A percentile compares a stretch with the other conserved stretches of the same genome.
Conservation (phyloP, 169 alveolate genomes). For the Cryptosporidium felis region DNA sequence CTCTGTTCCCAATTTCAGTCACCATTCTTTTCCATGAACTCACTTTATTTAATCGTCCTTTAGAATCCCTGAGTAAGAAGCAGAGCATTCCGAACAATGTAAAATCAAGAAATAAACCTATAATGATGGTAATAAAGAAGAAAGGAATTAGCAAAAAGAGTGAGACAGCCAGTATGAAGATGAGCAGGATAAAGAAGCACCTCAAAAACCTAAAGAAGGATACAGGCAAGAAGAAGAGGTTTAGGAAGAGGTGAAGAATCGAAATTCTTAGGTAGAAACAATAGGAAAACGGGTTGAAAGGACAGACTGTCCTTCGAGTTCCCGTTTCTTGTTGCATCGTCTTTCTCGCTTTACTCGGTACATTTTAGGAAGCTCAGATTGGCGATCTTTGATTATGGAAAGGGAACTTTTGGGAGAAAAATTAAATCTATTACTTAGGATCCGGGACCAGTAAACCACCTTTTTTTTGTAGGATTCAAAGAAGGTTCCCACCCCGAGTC, state of each 20-base stretch:
- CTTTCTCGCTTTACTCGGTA: constrained; percentile 28
- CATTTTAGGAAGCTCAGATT: constrained; percentile 16
- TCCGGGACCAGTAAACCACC: not conserved
- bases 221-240: constrained; percentile 60
- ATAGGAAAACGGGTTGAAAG: too few relatives aligned
- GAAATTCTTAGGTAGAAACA: too few relatives aligned
- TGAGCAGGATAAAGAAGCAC: constrained; percentile 12
- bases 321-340: not conserved
- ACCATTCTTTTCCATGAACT: not conserved
- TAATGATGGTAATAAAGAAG: constrained; percentile 76
- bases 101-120: constrained; percentile 79
- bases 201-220: constrained; percentile 45
- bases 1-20: not conserved
- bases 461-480: constrained; percentile 1
- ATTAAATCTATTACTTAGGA: not conserved
- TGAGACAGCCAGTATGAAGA: constrained; percentile 45
- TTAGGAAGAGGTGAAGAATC: constrained; percentile 17
- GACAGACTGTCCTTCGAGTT: too few relatives aligned
- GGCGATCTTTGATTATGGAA: not conserved
- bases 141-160: constrained; percentile 23
- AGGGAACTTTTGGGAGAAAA: not conserved
- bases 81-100: constrained; percentile 80
- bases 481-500: constrained; percentile 1
- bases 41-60: not conserved
- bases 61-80: constrained; percentile 68